Conservation (phyloP, 2,329 filamentous ascomycete species). For the Stagonosporopsis vannaccii region DNA sequence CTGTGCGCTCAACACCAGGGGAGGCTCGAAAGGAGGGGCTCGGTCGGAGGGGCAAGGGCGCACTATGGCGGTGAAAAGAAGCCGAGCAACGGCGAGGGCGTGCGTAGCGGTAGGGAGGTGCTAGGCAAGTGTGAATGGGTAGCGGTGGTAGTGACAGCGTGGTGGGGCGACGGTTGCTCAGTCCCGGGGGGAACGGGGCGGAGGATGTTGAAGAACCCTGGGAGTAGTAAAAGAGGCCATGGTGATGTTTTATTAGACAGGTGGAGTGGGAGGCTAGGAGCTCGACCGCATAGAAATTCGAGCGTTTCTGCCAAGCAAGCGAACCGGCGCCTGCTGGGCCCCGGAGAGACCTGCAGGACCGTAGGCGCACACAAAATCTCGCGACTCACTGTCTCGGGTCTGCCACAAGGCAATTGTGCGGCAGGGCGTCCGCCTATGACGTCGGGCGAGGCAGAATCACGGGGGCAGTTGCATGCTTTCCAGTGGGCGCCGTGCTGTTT, state of each 20-base stretch:
- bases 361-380: slow-evolving; percentile 13
- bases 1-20: slow-evolving; percentile 22
- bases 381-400: slow-evolving; percentile 9
- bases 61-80: slow-evolving; percentile 34
- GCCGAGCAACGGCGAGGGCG: slow-evolving; percentile 34
- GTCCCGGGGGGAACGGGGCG: slow-evolving; percentile 59
- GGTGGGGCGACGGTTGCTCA: slow-evolving; percentile 48
- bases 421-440: slow-evolving; percentile 17
- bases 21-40: slow-evolving; percentile 18
- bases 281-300: slow-evolving; percentile 20
- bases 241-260: slow-evolving; percentile 46
- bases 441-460: slow-evolving; percentile 17
- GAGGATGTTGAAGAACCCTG: slow-evolving; percentile 55
- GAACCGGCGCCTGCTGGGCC: slow-evolving; percentile 14
- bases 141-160: slow-evolving; percentile 16
- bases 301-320: slow-evolving; percentile 19
- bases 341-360: slow-evolving; percentile 14
- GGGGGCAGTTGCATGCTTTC: slow-evolving; percentile 24
- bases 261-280: slow-evolving; percentile 32
- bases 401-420: slow-evolving; percentile 5
- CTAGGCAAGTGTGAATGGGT: slow-evolving; percentile 14
- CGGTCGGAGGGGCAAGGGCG: slow-evolving; percentile 25
- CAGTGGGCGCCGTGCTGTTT: slow-evolving; percentile 16
- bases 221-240: slow-evolving; percentile 50
- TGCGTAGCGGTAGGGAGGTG: slow-evolving; percentile 17